phyloP scores from a whole-genome alignment of 257 asterid species.

The Schizonepeta tenuifolia region DNA sequence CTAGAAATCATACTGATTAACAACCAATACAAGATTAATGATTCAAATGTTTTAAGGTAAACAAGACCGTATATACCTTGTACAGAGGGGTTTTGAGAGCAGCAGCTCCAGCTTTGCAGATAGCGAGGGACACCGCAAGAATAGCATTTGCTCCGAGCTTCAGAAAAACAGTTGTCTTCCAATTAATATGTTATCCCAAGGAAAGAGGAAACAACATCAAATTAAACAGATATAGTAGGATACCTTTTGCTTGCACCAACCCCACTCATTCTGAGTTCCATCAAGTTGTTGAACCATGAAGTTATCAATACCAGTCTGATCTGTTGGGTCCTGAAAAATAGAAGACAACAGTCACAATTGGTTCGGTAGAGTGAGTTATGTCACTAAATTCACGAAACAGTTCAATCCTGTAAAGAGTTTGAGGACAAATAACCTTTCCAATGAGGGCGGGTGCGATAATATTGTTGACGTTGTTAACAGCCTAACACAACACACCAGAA shows the following conservation, averaged over 20 bases:
- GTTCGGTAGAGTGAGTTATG: neutral
- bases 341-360: slow-evolving; percentile 11
- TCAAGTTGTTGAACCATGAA: slow-evolving; percentile 96
- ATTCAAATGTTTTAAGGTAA: neutral
- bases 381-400: neutral
- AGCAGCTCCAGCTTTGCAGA: slow-evolving; percentile 96
- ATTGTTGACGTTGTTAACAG: slow-evolving; percentile 85
- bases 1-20: neutral
- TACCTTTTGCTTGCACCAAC: slow-evolving; percentile 99
- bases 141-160: slow-evolving; percentile 99
- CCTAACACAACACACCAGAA: slow-evolving; percentile 43
- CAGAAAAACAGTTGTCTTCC: slow-evolving; percentile 21
- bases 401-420: neutral
- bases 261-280: slow-evolving; percentile 99
- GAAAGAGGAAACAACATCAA: neutral
- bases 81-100: slow-evolving; percentile 73
- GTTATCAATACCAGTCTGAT: slow-evolving; percentile 83
- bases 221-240: neutral
- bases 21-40: neutral
- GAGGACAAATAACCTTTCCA: slow-evolving; percentile 74
- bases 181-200: neutral
- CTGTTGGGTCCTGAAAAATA: slow-evolving; percentile 76
- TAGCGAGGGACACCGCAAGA: slow-evolving; percentile 94
- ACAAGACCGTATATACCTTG: slow-evolving; percentile 56
- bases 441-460: slow-evolving; percentile 89